Conservation (phyloP, 2,329 filamentous ascomycete species). For the Curvularia lunata region DNA sequence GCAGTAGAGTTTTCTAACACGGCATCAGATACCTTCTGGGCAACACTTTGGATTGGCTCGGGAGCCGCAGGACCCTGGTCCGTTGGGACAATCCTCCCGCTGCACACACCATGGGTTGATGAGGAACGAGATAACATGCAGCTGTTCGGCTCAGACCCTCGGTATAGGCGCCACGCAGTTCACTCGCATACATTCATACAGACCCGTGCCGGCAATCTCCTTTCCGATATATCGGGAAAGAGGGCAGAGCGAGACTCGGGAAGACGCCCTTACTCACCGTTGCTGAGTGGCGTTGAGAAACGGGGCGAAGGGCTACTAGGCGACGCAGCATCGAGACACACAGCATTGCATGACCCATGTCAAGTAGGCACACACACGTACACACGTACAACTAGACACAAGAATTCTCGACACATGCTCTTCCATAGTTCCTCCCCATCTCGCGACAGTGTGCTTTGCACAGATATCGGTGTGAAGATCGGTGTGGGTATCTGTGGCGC, state of each 20-base stretch:
- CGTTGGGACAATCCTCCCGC: slow-evolving; percentile 23
- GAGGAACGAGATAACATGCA: slow-evolving; percentile 3
- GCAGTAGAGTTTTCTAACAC: not conserved
- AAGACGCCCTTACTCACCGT: not conserved
- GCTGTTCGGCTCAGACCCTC: not conserved
- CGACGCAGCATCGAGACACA: not conserved
- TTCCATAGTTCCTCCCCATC: not conserved
- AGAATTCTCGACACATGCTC: not conserved
- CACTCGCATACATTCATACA: not conserved
- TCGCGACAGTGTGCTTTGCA: not conserved
- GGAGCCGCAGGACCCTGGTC: slow-evolving; percentile 14
- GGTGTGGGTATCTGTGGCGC: slow-evolving; percentile 2
- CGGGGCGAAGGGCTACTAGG: not conserved
- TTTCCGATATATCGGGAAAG: not conserved
- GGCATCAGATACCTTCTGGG: not conserved
- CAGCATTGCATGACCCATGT: not conserved
- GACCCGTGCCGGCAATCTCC: not conserved
- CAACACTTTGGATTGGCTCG: slow-evolving; percentile 4
- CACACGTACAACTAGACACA: not conserved
- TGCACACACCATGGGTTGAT: slow-evolving; percentile 20
- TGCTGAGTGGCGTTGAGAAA: slow-evolving; percentile 2
- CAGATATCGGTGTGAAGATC: slow-evolving; percentile 1
- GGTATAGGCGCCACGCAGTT: slow-evolving; percentile 1
- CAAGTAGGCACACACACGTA: not conserved
- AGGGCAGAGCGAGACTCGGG: not conserved